Conservation (phyloP, 1,284 basidiomycete genomes). For the Lentinula novae-zelandiae region DNA sequence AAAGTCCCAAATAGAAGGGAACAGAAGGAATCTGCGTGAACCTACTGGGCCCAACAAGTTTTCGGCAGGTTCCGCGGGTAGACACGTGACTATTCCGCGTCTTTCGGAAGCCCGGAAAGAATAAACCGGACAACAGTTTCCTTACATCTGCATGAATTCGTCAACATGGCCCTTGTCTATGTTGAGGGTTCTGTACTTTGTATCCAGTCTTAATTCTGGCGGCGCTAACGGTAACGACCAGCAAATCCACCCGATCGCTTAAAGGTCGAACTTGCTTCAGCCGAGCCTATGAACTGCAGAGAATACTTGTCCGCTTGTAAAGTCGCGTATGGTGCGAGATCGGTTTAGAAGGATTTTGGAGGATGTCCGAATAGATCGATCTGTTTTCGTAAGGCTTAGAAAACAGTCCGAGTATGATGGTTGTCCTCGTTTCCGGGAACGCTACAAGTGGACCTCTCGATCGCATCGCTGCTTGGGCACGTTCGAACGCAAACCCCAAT, state of each 20-base stretch:
- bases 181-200: no score
- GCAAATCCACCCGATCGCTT: slow-evolving; percentile 90
- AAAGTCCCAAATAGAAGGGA: no score
- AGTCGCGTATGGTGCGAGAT: slow-evolving; percentile 78
- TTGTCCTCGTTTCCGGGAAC: slow-evolving; percentile 56
- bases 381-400: slow-evolving; percentile 95
- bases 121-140: no score
- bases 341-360: slow-evolving; percentile 93
- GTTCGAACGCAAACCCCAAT: slow-evolving; percentile 41
- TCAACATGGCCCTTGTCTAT: no score
- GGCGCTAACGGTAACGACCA: slow-evolving; percentile 82
- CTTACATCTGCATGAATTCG: no score
- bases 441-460: slow-evolving; percentile 30
- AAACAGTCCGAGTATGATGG: slow-evolving; percentile 87
- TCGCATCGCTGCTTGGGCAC: slow-evolving; percentile 56
- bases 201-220: no score
- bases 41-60: no score
- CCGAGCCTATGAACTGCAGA: slow-evolving; percentile 89
- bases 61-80: no score
- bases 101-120: no score
- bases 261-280: slow-evolving; percentile 90
- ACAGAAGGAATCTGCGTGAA: no score
- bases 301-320: slow-evolving; percentile 75
- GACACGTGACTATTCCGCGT: no score
- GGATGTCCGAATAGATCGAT: slow-evolving; percentile 96